Evolutionary conservation across 805 yeast genomes (phyloP), one percentile per base, ranked within the genome.

Genomic region (Spathaspora gorwiae): DNA sequence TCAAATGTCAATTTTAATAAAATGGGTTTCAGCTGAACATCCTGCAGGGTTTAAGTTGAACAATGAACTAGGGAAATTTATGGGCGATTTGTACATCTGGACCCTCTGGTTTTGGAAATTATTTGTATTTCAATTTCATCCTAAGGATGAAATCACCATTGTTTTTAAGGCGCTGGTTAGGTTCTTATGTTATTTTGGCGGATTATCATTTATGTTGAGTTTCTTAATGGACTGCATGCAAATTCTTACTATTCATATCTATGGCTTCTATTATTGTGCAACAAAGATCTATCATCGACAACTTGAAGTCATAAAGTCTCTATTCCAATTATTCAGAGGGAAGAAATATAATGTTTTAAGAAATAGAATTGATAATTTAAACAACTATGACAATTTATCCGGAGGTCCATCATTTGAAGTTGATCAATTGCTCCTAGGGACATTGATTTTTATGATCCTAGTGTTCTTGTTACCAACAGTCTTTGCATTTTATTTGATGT

Each of bases 31-130:
- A 71, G 76, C 54, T 19, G 50, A 81, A 49, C 86, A 90, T 56
- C 99, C 99, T 0, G 96, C 92, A 12, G 99, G 99, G 4, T 81
- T 94, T 55, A 94, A 94, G 58, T 76, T 94, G 43, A 94, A 94
- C 61, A 83, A 81, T 47, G 97, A 90, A 56, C 71, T 94, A 14
- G 87, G 97, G 0, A 74, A 71, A 12, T 95, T 94, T 56, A 74
- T 92, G 60, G 96, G 96, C 32, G 95, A 89, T 46, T 65, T 94
- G 40, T 84, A 87, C 53, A 59, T 86, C 8, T 92, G 97, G 97
- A 85, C 90, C 10, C 73, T 90, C 26, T 79, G 79, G 38, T 79
- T 84, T 49, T 87, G 96, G 84, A 57, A 60, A 42, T n/a, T 39
- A 13, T 7, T 39, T 19, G 35, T 14, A 11, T 24, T 14, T 12